These are phyloP conservation scores for Toxoplasma gondii DNA, from an alignment of 169 alveolate genomes.

Conservation along the genomic window DNA sequence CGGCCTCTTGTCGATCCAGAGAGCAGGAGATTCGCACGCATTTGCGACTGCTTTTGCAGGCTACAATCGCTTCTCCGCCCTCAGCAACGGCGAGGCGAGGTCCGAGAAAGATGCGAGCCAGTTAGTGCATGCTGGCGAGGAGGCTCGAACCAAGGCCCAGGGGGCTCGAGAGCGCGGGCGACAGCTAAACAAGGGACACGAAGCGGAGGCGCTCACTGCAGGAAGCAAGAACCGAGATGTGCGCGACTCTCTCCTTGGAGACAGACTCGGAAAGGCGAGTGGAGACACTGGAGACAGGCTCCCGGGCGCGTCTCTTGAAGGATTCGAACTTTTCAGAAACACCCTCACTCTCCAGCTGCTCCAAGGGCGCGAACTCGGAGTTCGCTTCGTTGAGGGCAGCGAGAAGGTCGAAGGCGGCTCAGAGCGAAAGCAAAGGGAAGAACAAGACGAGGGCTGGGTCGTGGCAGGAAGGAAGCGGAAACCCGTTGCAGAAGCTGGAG, in stretches of 20 bases:
- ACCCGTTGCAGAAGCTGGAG: neutral
- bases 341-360: neutral
- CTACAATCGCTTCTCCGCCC: neutral
- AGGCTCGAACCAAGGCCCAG: too few relatives aligned
- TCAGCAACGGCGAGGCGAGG: neutral
- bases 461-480: neutral
- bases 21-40: too few relatives aligned
- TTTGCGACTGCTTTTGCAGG: neutral
- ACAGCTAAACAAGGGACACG: too few relatives aligned
- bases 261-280: too few relatives aligned
- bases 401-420: neutral
- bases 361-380: neutral
- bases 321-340: constrained; percentile 7
- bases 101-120: too few relatives aligned
- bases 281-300: too few relatives aligned
- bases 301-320: neutral
- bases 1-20: too few relatives aligned
- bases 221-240: too few relatives aligned
- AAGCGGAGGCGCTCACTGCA: too few relatives aligned
- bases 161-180: too few relatives aligned
- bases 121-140: too few relatives aligned
- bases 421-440: neutral
- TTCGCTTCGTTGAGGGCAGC: neutral
- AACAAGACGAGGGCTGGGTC: neutral
- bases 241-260: too few relatives aligned